Conservation (phyloP, 2,329 filamentous ascomycete species). For the Neonectria sp. region DNA sequence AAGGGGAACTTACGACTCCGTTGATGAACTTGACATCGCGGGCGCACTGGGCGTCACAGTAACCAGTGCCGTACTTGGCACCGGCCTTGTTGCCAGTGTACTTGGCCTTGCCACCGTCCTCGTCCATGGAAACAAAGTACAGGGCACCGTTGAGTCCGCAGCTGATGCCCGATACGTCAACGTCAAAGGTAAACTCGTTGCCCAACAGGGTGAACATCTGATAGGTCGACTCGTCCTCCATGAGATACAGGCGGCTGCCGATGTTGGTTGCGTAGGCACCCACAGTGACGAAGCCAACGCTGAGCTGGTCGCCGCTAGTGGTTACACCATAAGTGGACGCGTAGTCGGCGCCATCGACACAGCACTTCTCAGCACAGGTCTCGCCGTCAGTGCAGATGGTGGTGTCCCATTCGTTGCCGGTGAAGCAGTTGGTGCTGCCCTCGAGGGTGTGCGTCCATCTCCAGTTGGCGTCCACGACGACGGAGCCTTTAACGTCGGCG, state of each 20-base stretch:
- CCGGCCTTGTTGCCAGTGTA: constrained; percentile 66
- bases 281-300: constrained; percentile 70
- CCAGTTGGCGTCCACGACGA: constrained; percentile 74
- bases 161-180: constrained; percentile 76
- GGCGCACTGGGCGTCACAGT: constrained; percentile 66
- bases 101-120: constrained; percentile 67
- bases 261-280: constrained; percentile 61
- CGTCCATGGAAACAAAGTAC: constrained; percentile 75
- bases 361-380: constrained; percentile 64
- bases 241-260: constrained; percentile 73
- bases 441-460: constrained; percentile 68
- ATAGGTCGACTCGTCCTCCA: constrained; percentile 73
- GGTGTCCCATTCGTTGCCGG: constrained; percentile 64
- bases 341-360: constrained; percentile 68
- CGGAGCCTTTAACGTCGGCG: constrained; percentile 61
- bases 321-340: constrained; percentile 66
- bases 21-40: constrained; percentile 70
- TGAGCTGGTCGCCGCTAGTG: constrained; percentile 64
- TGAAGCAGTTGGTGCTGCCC: constrained; percentile 69
- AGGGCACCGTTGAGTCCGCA: constrained; percentile 81
- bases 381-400: constrained; percentile 56
- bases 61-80: constrained; percentile 73
- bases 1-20: constrained; percentile 55
- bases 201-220: constrained; percentile 74
- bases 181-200: constrained; percentile 80